Percentiles rank a stretch among this genome's conserved stretches.
Evolutionary conservation across 2,329 filamentous ascomycete species (phyloP).

Genomic region (Dactylellina drechsleri): DNA sequence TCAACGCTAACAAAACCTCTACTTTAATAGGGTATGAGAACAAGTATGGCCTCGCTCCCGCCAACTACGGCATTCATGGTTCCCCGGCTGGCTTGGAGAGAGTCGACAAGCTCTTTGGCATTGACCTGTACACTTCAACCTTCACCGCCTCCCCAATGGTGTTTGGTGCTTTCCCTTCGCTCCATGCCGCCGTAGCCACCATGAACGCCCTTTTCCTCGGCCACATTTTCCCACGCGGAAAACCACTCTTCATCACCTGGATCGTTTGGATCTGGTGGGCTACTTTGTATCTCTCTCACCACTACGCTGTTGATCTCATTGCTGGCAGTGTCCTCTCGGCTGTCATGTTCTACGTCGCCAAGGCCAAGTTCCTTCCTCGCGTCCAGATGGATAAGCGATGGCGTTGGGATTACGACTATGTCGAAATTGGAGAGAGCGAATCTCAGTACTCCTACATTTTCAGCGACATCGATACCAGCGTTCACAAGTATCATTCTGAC

Average conservation of each 20-base stretch:
- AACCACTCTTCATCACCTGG: conserved; percentile 82
- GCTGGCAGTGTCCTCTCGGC: conserved; percentile 82
- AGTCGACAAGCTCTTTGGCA: conserved; percentile 86
- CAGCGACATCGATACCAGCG: conserved; percentile 65
- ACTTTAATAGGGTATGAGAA: conserved; percentile 77
- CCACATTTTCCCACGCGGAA: conserved; percentile 85
- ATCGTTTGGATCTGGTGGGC: conserved; percentile 97
- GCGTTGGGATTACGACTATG: conserved; percentile 95
- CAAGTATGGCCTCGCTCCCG: conserved; percentile 86
- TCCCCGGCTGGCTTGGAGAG: conserved; percentile 88
- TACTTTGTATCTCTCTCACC: conserved; percentile 97
- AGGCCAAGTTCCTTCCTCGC: conserved; percentile 81
- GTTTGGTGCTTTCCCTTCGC: conserved; percentile 92
- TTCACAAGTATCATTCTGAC: conserved; percentile 70
- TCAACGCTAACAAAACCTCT: conserved; percentile 13
- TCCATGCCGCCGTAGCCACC: conserved; percentile 89
- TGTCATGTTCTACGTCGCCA: conserved; percentile 82
- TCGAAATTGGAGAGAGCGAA: conserved; percentile 78
- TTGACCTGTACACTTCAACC: conserved; percentile 91
- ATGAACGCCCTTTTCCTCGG: conserved; percentile 92
- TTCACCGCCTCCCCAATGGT: conserved; percentile 91
- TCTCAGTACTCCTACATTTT: conserved; percentile 68
- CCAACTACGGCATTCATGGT: conserved; percentile 89
- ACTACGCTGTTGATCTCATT: conserved; percentile 94
- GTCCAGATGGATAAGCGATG: conserved; percentile 84